Evolutionary conservation across 768 basidiomycete genomes (phyloP).

Genomic region (Naganishia vaughanmartiniae): DNA sequence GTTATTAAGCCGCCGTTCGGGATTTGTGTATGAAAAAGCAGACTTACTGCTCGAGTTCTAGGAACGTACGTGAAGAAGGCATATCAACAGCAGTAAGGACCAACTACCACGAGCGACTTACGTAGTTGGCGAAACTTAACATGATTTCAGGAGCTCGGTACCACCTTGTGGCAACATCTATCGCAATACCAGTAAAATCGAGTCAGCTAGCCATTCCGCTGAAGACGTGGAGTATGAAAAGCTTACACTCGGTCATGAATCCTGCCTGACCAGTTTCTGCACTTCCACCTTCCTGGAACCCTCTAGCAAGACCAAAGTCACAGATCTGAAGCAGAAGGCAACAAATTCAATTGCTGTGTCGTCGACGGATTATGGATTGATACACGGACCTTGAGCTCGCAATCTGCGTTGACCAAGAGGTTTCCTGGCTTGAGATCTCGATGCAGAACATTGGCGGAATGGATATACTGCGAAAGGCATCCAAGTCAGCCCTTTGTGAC

Average conservation of each 20-base stretch:
- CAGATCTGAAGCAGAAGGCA: constrained; percentile 64
- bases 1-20: not conserved
- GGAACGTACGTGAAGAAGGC: not conserved
- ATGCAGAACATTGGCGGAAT: constrained; percentile 95
- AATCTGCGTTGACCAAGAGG: constrained; percentile 94
- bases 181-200: not conserved
- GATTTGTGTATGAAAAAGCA: not conserved
- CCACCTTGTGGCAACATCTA: constrained; percentile 86
- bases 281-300: constrained; percentile 72
- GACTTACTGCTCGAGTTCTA: constrained; percentile 54
- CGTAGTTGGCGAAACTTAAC: constrained; percentile 64
- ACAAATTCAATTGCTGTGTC: not conserved
- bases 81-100: not conserved
- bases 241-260: constrained; percentile 95
- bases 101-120: constrained; percentile 53
- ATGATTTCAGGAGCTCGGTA: constrained; percentile 99
- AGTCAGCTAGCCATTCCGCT: not conserved
- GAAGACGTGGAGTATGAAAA: not conserved
- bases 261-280: constrained; percentile 63
- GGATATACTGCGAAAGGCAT: constrained; percentile 67
- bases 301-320: constrained; percentile 94
- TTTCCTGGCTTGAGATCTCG: constrained; percentile 91
- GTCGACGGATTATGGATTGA: constrained; percentile 61
- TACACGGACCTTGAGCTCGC: constrained; percentile 53
- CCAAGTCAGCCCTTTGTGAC: constrained; percentile 59